Evolutionary conservation across 345 rosid species (phyloP).

Genomic region (Raphanus sativus): DNA sequence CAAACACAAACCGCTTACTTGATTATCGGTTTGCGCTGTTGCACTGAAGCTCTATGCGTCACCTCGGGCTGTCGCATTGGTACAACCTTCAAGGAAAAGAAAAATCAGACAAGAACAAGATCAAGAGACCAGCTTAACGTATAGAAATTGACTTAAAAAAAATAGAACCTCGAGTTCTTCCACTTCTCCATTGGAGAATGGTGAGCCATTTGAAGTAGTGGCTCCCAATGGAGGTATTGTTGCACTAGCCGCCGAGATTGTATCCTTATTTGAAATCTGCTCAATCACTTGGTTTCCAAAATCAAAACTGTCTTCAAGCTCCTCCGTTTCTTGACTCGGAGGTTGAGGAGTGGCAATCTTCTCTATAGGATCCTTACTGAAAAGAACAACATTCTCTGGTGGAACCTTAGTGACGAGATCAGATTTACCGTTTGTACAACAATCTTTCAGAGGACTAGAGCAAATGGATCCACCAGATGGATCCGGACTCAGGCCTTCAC

Average conservation of each 20-base stretch:
- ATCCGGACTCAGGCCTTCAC: conserved; percentile 44
- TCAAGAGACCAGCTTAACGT: neutral
- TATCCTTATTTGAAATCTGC: conserved; percentile 36
- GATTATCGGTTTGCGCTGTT: conserved; percentile 68
- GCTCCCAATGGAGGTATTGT: conserved; percentile 35
- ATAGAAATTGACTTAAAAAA: neutral
- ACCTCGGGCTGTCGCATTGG: conserved; percentile 34
- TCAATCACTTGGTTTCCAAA: conserved; percentile 46
- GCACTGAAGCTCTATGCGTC: conserved; percentile 43
- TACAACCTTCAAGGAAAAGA: conserved; percentile 45
- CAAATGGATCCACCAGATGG: conserved; percentile 45
- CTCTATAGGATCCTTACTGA: conserved; percentile 57
- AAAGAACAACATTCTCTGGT: conserved; percentile 18
- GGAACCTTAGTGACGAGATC: conserved; percentile 30
- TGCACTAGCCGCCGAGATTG: conserved; percentile 28
- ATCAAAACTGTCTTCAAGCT: conserved; percentile 67
- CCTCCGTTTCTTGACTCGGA: conserved; percentile 59
- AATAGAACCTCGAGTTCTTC: conserved; percentile 90
- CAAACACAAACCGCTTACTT: conserved; percentile 45
- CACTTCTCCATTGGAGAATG: conserved; percentile 38
- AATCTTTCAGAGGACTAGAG: conserved; percentile 43
- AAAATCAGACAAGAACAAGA: conserved; percentile 5
- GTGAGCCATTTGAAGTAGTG: conserved; percentile 41
- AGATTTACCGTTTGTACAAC: conserved; percentile 39
- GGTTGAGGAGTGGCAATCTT: conserved; percentile 55